Evolutionary conservation across 2,329 filamentous ascomycete species (phyloP), one percentile per base, ranked within the genome.

Genomic region (Mycosphaerelloides madeirae): DNA sequence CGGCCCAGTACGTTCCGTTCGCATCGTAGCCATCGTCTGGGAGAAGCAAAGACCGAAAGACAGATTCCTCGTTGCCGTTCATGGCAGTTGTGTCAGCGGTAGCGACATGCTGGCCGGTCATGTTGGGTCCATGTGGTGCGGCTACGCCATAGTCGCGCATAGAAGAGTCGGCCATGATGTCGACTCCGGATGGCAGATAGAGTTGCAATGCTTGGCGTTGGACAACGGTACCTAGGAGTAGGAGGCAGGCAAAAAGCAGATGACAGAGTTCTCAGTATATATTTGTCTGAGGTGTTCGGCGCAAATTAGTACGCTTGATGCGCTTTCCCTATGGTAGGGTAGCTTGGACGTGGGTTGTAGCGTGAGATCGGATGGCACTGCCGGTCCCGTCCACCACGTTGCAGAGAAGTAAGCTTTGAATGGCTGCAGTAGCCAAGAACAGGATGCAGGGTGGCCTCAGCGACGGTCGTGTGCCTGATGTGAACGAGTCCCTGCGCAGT

Each of bases 1-100:
- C 91, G 28, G 90, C 91, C 90, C 90, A 97, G 77, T 97, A 97
- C 54, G 80, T 77, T 49, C 91, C 91, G 15, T 90, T 80, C 43
- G 77, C 69, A 44, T 85, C 87, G 70, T 91, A 96, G 52, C 82
- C 85, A 70, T 97, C 91, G 62, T 94, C 87, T 2, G 91, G 91
- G 43, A 86, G 85, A 44, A 94, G 85, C 46, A 96, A 73, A 55
- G 84, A 80, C 59, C 84, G 77, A 72, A 96, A 95, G 57, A 83
- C 76, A 32, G 71, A 73, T 50, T 73, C 72, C 63, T 85, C 81
- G 46, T 75, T 69, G 29, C 68, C 61, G 51, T 73, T 76, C 79
- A 83, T 83, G 53, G 64, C 55, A 55, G 62, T 53, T 32, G 68
- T 44, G 35, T 72, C 62, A 36, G 61, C 59, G 11, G 70, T 72